Evolutionary conservation across 768 basidiomycete genomes (phyloP).

Genomic region (Pleurotus eryngii): DNA sequence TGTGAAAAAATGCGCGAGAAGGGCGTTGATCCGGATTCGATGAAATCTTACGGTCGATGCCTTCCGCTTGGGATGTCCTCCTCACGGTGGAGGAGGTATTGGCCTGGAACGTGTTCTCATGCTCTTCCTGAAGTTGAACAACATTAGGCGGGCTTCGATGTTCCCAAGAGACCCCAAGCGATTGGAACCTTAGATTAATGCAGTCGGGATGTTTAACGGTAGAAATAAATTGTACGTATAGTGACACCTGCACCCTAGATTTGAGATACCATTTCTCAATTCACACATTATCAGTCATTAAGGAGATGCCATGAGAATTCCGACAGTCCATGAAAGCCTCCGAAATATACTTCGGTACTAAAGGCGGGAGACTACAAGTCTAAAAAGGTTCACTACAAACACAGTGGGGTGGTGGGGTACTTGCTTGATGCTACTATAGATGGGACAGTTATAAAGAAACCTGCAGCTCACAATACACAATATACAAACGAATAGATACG

Average conservation of each 20-base stretch:
- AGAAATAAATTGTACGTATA: not conserved
- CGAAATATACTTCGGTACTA: too few species aligned
- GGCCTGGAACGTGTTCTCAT: conserved; percentile 94
- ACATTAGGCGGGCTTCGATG: conserved; percentile 87
- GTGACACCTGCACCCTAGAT: too few species aligned
- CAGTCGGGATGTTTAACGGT: too few species aligned
- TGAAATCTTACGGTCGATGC: conserved; percentile 91
- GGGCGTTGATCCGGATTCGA: conserved; percentile 87
- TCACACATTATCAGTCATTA: too few species aligned
- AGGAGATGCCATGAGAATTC: not conserved
- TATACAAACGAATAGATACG: conserved; percentile 24
- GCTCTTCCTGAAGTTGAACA: conserved; percentile 96
- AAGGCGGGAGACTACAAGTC: not conserved
- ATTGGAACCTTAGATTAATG: conserved; percentile 66
- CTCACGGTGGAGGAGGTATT: conserved; percentile 96
- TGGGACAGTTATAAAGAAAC: not conserved
- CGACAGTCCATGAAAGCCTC: too few species aligned
- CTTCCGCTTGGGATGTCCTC: conserved; percentile 92
- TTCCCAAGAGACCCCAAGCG: conserved; percentile 98
- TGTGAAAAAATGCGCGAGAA: conserved; percentile 80
- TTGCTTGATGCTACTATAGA: conserved; percentile 5
- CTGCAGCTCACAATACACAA: conserved; percentile 13
- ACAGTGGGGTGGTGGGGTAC: not conserved
- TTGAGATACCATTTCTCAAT: too few species aligned
- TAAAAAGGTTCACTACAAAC: conserved; percentile 9